phyloP scores from a whole-genome alignment of 768 basidiomycete species.

The Kwoniella sp. region DNA sequence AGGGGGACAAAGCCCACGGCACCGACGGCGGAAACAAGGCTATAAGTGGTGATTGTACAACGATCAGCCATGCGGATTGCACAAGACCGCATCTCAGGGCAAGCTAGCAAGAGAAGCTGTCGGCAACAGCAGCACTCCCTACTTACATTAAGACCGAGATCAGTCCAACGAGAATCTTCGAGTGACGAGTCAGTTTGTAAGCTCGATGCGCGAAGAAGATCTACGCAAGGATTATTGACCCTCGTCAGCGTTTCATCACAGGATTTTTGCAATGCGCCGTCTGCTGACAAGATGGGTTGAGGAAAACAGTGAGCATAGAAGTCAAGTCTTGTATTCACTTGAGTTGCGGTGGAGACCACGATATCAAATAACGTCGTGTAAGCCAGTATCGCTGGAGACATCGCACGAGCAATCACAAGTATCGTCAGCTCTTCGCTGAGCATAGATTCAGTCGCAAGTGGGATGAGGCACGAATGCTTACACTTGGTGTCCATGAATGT shows the following conservation, averaged over 20 bases:
- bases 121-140: not conserved
- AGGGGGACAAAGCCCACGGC: slow-evolving; percentile 3
- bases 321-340: slow-evolving; percentile 8
- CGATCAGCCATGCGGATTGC: no score
- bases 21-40: slow-evolving; percentile 5
- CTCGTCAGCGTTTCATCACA: no score
- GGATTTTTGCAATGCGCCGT: no score
- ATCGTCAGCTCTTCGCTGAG: no score
- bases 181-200: slow-evolving; percentile 1
- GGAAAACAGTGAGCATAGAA: no score
- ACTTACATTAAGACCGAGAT: slow-evolving; percentile 10
- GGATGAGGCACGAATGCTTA: no score
- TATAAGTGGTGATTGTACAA: no score
- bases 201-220: slow-evolving; percentile 19
- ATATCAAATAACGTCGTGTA: slow-evolving; percentile 17
- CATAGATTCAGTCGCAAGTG: no score
- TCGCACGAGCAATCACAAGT: no score
- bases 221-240: no score
- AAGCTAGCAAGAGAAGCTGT: not conserved
- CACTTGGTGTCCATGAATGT: not conserved
- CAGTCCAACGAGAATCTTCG: not conserved
- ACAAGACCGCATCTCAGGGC: no score
- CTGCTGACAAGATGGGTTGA: not conserved
- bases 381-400: not conserved
- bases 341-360: slow-evolving; percentile 9